Conservation (phyloP, 2,329 filamentous ascomycete species). For the Penicillium sp. region DNA sequence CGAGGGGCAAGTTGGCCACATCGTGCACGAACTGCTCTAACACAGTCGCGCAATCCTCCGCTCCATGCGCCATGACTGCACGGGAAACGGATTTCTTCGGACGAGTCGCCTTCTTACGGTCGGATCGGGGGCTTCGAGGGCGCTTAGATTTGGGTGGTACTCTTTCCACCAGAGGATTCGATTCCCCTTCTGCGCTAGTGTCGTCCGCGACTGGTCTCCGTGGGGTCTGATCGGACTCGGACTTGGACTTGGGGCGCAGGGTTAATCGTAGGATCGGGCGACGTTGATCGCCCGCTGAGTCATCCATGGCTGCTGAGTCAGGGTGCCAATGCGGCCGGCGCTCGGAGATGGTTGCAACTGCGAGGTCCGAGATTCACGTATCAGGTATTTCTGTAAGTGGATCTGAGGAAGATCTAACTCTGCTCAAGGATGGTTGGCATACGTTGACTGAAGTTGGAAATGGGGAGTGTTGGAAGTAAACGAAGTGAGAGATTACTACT, state of each 20-base stretch:
- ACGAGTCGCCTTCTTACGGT: neutral
- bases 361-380: neutral
- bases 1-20: conserved; percentile 60
- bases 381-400: neutral
- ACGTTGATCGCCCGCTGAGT: neutral
- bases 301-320: conserved; percentile 4
- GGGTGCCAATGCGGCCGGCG: neutral
- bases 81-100: neutral
- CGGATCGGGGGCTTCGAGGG: neutral
- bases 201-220: neutral
- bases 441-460: too few relatives aligned
- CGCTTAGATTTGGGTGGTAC: neutral
- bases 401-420: neutral
- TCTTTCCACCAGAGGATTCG: neutral
- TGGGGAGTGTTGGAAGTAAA: too few relatives aligned
- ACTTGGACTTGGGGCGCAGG: neutral
- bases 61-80: conserved; percentile 43
- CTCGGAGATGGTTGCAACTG: neutral
- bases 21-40: conserved; percentile 67
- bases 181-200: neutral
- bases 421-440: too few relatives aligned
- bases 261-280: conserved; percentile 1
- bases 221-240: neutral
- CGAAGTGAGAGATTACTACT: too few relatives aligned
- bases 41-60: conserved; percentile 62